Base-by-base conservation (phyloP, 2,329 filamentous ascomycete species). In the Cercospora brassicicola region DNA sequence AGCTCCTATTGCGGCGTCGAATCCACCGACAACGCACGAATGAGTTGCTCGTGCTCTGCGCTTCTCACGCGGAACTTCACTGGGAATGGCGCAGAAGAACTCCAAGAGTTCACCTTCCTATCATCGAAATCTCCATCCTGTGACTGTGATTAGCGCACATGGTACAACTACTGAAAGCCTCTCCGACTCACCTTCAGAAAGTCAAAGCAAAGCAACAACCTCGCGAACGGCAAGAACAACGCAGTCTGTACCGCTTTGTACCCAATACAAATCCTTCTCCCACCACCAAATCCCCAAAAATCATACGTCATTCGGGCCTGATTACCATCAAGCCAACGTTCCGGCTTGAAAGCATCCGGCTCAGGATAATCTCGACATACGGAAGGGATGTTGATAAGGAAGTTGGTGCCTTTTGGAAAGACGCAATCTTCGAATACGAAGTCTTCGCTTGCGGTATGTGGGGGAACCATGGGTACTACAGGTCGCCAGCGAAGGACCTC, bases 241-340 rank as follows among this genome's bases (percentile, higher is more conserved):
- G 62, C 66, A 31, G 66, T 59, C 62, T 65, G 66, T 5, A 62
- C 66, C 4, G 62, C 57, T 39, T 65, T 68, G 20, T 68, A 65
- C 10, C 66, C 66, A 62, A 68, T 68, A 42, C 66, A 68, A n/a
- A 68, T 56, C 36, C 66, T 39, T 23, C 62, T 28, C 2, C 66
- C 66, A 9, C 66, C 66, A 5, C 66, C 66, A 33, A 68, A 68
- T 0, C 66, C 66, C 66, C 66, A 68, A 18, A 68, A 68, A n/a
- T 65, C 33, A 11, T 65, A 39, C 13, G 62, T 68, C 15, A 68
- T n/a, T 13, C 59, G 42, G 11, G 57, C 36, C 23, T 59, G 56
- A 18, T 64, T 62, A 0, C 64, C 62, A 59, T 62, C 62, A 30
- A 68, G 48, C 66, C 66, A 68, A 4, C 66, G 56, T 18, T 68